Conservation (phyloP, 2,329 filamentous ascomycete species). For the Sarocladiaceae sp. region DNA sequence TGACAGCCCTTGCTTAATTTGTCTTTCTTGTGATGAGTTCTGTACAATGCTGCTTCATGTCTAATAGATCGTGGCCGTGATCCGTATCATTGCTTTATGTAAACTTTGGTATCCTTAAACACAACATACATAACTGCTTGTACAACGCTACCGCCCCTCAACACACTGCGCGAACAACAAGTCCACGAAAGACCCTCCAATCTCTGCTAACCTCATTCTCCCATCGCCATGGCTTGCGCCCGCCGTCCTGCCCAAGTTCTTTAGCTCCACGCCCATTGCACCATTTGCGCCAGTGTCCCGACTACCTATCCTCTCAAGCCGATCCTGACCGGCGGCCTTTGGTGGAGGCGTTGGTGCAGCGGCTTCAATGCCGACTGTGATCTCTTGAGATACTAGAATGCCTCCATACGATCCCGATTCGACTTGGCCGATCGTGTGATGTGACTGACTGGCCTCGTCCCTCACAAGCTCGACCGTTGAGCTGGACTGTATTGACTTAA, state of each 20-base stretch:
- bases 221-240: conserved; percentile 44
- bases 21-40: too few relatives aligned
- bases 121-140: background rate
- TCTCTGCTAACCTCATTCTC: conserved; percentile 21
- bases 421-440: background rate
- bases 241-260: conserved; percentile 49
- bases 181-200: conserved; percentile 28
- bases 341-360: background rate
- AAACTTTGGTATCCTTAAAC: background rate
- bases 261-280: conserved; percentile 34
- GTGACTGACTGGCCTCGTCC: background rate
- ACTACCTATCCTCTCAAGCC: background rate
- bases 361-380: conserved; percentile 36
- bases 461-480: conserved; percentile 5
- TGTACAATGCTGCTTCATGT: too few relatives aligned
- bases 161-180: conserved; percentile 34
- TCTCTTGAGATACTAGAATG: conserved; percentile 60
- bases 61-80: too few relatives aligned
- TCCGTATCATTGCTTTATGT: background rate
- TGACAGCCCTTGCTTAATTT: too few relatives aligned
- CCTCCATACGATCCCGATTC: conserved; percentile 37
- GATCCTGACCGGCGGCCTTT: background rate
- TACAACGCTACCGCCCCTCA: conserved; percentile 11
- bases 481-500: conserved; percentile 1
- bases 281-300: background rate